phyloP scores from a whole-genome alignment of 2,329 filamentous ascomycete species.

The Colletotrichum sp. region DNA sequence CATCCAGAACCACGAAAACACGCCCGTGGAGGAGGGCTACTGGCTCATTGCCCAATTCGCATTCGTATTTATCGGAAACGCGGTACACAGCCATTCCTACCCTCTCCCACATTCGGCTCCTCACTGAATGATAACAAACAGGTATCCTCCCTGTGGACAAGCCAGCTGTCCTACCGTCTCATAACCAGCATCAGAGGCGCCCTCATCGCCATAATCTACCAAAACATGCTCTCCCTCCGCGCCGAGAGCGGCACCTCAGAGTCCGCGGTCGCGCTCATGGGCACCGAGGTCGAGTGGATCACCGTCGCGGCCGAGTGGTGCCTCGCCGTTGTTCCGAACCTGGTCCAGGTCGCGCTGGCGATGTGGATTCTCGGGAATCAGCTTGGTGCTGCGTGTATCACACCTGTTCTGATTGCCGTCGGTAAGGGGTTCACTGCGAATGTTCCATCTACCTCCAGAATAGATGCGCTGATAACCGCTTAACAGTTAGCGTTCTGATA shows the following conservation, averaged over 20 bases:
- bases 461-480: fast-evolving
- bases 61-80: slow-evolving; percentile 45
- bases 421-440: slow-evolving; percentile 18
- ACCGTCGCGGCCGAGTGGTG: slow-evolving; percentile 24
- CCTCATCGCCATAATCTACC: slow-evolving; percentile 30
- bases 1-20: neutral
- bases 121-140: neutral
- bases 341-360: slow-evolving; percentile 27
- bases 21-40: slow-evolving; percentile 29
- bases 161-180: slow-evolving; percentile 24
- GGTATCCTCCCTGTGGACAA: slow-evolving; percentile 2
- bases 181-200: slow-evolving; percentile 29
- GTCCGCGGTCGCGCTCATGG: slow-evolving; percentile 29
- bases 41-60: slow-evolving; percentile 44
- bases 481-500: neutral
- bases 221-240: slow-evolving; percentile 25
- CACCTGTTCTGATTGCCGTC: slow-evolving; percentile 42
- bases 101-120: fast-evolving
- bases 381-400: slow-evolving; percentile 42
- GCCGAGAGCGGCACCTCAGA: slow-evolving; percentile 11
- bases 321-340: slow-evolving; percentile 17
- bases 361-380: slow-evolving; percentile 32
- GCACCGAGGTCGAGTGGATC: slow-evolving; percentile 33
- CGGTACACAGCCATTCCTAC: slow-evolving; percentile 15
- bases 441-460: fast-evolving